Evolutionary conservation across 2,329 filamentous ascomycete genomes (phyloP).

Genomic region (Cercospora zeina): DNA sequence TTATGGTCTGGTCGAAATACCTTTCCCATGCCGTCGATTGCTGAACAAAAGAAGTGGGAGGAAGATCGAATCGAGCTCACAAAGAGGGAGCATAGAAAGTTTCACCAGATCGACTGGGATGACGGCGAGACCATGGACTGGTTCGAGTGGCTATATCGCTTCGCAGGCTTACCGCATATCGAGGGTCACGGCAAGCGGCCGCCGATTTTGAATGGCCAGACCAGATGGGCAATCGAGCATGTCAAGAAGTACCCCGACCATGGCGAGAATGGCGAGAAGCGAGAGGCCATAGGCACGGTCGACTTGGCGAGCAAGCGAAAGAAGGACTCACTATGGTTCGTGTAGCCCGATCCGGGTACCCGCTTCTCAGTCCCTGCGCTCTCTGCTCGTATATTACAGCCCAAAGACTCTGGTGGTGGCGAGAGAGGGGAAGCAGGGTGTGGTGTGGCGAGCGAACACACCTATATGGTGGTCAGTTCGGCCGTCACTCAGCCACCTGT

Average conservation of each 20-base stretch:
- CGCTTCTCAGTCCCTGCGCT: background rate
- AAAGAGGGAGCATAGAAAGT: conserved; percentile 44
- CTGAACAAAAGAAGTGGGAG: conserved; percentile 55
- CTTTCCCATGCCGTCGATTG: conserved; percentile 43
- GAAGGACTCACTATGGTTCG: conserved; percentile 15
- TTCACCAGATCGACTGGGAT: conserved; percentile 58
- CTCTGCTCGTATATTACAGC: background rate
- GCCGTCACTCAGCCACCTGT: background rate
- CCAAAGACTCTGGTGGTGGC: conserved; percentile 2
- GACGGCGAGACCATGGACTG: conserved; percentile 54
- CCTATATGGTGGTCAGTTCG: background rate
- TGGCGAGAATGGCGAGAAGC: background rate
- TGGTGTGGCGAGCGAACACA: background rate
- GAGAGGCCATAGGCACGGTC: background rate
- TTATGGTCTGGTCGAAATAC: conserved; percentile 50
- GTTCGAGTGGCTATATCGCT: conserved; percentile 49
- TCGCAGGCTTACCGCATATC: conserved; percentile 54
- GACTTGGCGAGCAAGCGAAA: background rate
- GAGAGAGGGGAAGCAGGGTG: background rate
- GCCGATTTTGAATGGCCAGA: conserved; percentile 23
- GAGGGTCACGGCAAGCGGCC: conserved; percentile 27
- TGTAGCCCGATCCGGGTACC: background rate
- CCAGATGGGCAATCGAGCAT: conserved; percentile 31
- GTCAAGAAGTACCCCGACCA: conserved; percentile 29
- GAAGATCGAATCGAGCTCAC: conserved; percentile 40